phyloP scores from a whole-genome alignment of 163 green algal species.

The Volvox carteri region DNA sequence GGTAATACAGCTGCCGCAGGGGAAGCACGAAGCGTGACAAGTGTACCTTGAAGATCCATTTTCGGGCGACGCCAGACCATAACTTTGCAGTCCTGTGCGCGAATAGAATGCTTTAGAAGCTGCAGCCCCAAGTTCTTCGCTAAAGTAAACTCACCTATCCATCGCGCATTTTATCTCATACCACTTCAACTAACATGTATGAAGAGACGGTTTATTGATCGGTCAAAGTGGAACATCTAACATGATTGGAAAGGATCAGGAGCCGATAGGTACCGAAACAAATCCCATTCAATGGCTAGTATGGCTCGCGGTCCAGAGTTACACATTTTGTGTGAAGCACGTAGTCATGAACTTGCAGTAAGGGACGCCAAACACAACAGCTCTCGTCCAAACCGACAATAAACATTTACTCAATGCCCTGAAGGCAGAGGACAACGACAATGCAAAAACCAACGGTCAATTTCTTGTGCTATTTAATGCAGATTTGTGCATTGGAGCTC shows the following conservation, averaged over 20 bases:
- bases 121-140: background rate
- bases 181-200: background rate
- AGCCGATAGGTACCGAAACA: too few species aligned
- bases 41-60: slow-evolving; percentile 2
- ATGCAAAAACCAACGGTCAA: too few species aligned
- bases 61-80: background rate
- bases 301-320: too few species aligned
- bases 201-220: background rate
- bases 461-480: too few species aligned
- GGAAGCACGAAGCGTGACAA: background rate
- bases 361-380: too few species aligned
- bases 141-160: slow-evolving; percentile 2
- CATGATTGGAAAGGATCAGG: background rate
- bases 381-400: too few species aligned
- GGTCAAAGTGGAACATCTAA: background rate
- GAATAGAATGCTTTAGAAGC: background rate
- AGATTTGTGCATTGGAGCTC: too few species aligned
- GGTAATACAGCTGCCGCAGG: background rate
- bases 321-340: too few species aligned
- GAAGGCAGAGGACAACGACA: too few species aligned
- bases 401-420: too few species aligned
- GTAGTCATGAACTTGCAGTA: too few species aligned
- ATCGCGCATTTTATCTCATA: background rate
- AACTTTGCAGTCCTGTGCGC: slow-evolving; percentile 1
- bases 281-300: too few species aligned